Percentiles rank a stretch among this genome's conserved stretches.
phyloP scores from a whole-genome alignment of 78 protist species.

The Neovahlkampfia damariscottae region DNA sequence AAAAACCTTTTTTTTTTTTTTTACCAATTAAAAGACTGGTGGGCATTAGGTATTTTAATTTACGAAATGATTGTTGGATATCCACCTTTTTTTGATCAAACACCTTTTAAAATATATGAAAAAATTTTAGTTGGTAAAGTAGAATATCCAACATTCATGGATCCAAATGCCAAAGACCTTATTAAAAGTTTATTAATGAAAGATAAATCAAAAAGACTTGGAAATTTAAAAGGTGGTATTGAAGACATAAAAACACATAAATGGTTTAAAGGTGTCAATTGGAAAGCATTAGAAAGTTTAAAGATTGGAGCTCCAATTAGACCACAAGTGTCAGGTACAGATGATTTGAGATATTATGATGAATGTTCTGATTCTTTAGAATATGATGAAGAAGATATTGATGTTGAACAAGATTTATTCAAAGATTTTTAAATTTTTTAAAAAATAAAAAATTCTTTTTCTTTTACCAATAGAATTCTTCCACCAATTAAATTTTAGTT shows the following conservation, averaged over 20 bases:
- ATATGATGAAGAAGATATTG: no score
- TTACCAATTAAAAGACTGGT: conserved; percentile 94
- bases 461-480: no score
- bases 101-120: conserved; percentile 70
- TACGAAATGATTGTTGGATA: conserved; percentile 61
- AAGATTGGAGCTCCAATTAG: conserved; percentile 42
- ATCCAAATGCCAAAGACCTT: conserved; percentile 63
- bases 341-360: no score
- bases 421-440: no score
- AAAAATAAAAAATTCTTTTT: no score
- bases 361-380: no score
- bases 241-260: conserved; percentile 77
- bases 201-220: conserved; percentile 79
- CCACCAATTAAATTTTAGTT: no score
- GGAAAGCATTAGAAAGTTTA: conserved; percentile 42
- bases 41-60: conserved; percentile 80
- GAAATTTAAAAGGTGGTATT: conserved; percentile 71
- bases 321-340: not conserved
- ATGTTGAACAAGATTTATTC: no score
- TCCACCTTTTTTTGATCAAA: conserved; percentile 84
- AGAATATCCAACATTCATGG: conserved; percentile 71
- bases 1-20: not conserved
- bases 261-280: conserved; percentile 74
- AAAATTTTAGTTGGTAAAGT: conserved; percentile 70
- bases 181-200: conserved; percentile 58